Conservation (phyloP, 306 rosid species). For the Cotoneaster glaucophyllus region DNA sequence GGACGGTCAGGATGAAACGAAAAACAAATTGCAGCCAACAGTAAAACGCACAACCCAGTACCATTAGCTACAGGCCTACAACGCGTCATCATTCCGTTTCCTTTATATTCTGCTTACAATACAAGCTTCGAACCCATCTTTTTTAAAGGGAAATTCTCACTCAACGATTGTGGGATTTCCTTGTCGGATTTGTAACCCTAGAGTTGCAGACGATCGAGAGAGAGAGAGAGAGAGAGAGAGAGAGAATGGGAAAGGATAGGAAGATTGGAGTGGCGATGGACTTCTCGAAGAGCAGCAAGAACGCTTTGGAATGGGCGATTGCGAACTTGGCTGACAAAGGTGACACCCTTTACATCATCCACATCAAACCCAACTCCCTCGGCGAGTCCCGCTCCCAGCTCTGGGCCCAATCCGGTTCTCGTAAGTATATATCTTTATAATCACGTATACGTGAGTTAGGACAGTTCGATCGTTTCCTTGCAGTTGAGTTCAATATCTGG, state of each 20-base stretch:
- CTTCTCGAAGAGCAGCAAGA: slow-evolving; percentile 74
- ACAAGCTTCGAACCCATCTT: not conserved
- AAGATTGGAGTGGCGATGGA: slow-evolving; percentile 78
- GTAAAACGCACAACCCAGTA: not conserved
- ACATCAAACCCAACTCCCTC: slow-evolving; percentile 33
- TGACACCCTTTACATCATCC: slow-evolving; percentile 62
- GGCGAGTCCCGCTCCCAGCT: slow-evolving; percentile 40
- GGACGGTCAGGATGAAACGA: slow-evolving; percentile 2
- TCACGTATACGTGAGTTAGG: too few species aligned
- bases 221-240: not conserved
- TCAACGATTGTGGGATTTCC: not conserved
- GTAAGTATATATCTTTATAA: slow-evolving; percentile 30
- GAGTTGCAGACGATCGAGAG: not conserved
- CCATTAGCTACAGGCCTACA: not conserved
- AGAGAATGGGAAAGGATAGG: slow-evolving; percentile 66
- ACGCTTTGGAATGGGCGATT: slow-evolving; percentile 80
- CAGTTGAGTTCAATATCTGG: too few species aligned
- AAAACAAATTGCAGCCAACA: not conserved
- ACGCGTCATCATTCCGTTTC: not conserved
- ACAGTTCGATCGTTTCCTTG: too few species aligned
- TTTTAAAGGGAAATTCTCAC: not conserved
- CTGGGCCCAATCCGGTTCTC: slow-evolving; percentile 62
- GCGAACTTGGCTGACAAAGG: slow-evolving; percentile 75
- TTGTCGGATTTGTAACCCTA: not conserved
- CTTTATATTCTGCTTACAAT: not conserved